These are phyloP conservation scores for Asparagopsis taxiformis DNA, from an alignment of 31 red algal species.

Conservation along the genomic window DNA sequence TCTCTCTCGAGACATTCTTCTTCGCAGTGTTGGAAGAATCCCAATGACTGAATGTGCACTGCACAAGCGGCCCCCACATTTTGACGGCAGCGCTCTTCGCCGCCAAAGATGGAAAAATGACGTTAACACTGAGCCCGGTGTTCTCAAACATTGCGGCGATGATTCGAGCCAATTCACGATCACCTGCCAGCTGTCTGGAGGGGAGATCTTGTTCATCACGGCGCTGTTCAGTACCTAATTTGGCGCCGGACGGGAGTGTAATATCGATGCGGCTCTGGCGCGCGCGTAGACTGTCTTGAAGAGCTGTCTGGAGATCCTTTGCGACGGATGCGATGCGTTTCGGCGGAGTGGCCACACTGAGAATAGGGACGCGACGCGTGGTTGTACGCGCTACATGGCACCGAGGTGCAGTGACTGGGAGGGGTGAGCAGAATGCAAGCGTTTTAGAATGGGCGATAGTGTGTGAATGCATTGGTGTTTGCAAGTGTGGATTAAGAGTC, in stretches of 20 bases:
- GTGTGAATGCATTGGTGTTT: no score
- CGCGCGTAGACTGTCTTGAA: conserved; percentile 40
- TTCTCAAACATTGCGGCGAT: conserved; percentile 51
- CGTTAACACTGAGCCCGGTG: conserved; percentile 6
- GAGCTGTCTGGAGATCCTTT: conserved; percentile 21
- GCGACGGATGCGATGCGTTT: conserved; percentile 27
- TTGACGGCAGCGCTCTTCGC: conserved; percentile 1
- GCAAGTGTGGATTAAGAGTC: no score
- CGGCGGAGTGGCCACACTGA: conserved; percentile 24
- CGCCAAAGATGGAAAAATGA: conserved; percentile 3
- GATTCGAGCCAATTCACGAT: conserved; percentile 36
- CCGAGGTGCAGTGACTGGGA: background rate
- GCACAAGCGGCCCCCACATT: conserved; percentile 1
- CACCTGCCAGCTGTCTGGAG: conserved; percentile 4
- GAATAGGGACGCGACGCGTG: background rate
- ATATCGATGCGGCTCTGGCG: conserved; percentile 40
- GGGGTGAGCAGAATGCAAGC: no score
- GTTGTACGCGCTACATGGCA: background rate
- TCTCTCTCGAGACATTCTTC: no score
- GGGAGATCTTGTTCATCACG: background rate
- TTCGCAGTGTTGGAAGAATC: background rate
- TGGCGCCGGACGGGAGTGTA: conserved; percentile 31
- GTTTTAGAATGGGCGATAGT: no score
- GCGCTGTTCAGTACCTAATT: conserved; percentile 20
- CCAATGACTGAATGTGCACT: background rate